Percentiles rank a stretch among this genome's conserved stretches.
phyloP scores from a whole-genome alignment of 805 yeast species.

The Yarrowia sp. region DNA sequence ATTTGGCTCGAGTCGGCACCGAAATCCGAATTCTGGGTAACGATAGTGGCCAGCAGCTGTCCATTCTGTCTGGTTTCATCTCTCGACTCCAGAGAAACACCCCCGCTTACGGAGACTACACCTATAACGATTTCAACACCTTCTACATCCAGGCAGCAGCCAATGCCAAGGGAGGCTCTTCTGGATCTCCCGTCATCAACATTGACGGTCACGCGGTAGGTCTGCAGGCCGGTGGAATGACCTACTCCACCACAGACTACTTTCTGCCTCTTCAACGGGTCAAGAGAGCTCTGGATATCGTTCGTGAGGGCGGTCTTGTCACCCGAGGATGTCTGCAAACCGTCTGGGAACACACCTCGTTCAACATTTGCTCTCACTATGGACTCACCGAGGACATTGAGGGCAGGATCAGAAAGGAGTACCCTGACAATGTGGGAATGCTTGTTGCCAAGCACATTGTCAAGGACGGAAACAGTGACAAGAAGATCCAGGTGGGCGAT shows the following conservation, averaged over 20 bases:
- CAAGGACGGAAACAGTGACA: slow-evolving; percentile 85
- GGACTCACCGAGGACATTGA: slow-evolving; percentile 82
- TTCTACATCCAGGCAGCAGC: slow-evolving; percentile 97
- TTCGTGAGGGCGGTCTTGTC: slow-evolving; percentile 64
- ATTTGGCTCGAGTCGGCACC: slow-evolving; percentile 84
- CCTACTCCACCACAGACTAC: slow-evolving; percentile 91
- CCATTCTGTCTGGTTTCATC: slow-evolving; percentile 86
- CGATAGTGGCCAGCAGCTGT: slow-evolving; percentile 92
- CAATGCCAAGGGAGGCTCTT: slow-evolving; percentile 94
- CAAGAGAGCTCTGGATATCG: slow-evolving; percentile 75
- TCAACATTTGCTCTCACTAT: slow-evolving; percentile 85
- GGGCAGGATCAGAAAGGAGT: slow-evolving; percentile 65
- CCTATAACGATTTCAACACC: slow-evolving; percentile 91
- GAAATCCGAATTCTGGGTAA: slow-evolving; percentile 95
- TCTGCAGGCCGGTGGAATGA: slow-evolving; percentile 90
- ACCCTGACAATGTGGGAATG: slow-evolving; percentile 76
- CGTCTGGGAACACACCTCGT: slow-evolving; percentile 85
- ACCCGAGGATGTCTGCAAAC: slow-evolving; percentile 92
- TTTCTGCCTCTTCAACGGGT: slow-evolving; percentile 87
- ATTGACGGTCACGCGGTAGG: slow-evolving; percentile 88
- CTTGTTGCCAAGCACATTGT: slow-evolving; percentile 81
- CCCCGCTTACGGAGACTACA: slow-evolving; percentile 86
- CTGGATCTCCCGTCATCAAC: slow-evolving; percentile 96
- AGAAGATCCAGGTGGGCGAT: slow-evolving; percentile 81
- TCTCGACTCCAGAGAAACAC: slow-evolving; percentile 88